These are phyloP conservation scores for Cadophora malorum DNA, from an alignment of 2,329 filamentous ascomycete species.

Conservation along the genomic window DNA sequence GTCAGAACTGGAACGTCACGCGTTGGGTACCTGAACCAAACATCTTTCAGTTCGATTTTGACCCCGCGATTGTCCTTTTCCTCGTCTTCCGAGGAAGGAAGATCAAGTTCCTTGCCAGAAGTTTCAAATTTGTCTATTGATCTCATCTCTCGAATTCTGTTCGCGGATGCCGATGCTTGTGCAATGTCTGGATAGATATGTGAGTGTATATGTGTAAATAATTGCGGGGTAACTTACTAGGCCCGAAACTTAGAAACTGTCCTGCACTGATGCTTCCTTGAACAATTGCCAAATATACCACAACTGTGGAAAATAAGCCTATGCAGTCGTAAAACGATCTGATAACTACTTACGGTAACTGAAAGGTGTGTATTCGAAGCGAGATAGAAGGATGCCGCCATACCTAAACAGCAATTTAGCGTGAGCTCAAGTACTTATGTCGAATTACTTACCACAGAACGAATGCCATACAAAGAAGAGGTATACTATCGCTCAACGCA, in stretches of 20 bases:
- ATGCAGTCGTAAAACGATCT: slow-evolving; percentile 45
- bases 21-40: slow-evolving; percentile 67
- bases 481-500: slow-evolving; percentile 60
- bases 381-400: slow-evolving; percentile 51
- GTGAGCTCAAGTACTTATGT: too few species aligned
- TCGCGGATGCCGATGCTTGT: slow-evolving; percentile 63
- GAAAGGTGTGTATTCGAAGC: slow-evolving; percentile 41
- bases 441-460: slow-evolving; percentile 51
- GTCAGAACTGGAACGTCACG: slow-evolving; percentile 63
- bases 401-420: slow-evolving; percentile 47
- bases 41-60: slow-evolving; percentile 60
- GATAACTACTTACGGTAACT: slow-evolving; percentile 31
- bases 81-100: slow-evolving; percentile 43
- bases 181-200: slow-evolving; percentile 52
- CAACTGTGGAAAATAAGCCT: slow-evolving; percentile 54
- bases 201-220: slow-evolving; percentile 7
- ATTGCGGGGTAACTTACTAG: slow-evolving; percentile 42
- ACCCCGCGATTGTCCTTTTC: slow-evolving; percentile 48
- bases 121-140: slow-evolving; percentile 17
- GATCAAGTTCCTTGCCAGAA: slow-evolving; percentile 25
- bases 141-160: slow-evolving; percentile 59
- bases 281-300: slow-evolving; percentile 59
- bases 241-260: slow-evolving; percentile 59
- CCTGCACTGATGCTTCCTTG: slow-evolving; percentile 59
- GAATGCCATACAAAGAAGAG: slow-evolving; percentile 63